Percentiles rank a stretch among this genome's conserved stretches.
phyloP scores from a whole-genome alignment of 73 alveolate genomes.

The Halteria grandinella region DNA sequence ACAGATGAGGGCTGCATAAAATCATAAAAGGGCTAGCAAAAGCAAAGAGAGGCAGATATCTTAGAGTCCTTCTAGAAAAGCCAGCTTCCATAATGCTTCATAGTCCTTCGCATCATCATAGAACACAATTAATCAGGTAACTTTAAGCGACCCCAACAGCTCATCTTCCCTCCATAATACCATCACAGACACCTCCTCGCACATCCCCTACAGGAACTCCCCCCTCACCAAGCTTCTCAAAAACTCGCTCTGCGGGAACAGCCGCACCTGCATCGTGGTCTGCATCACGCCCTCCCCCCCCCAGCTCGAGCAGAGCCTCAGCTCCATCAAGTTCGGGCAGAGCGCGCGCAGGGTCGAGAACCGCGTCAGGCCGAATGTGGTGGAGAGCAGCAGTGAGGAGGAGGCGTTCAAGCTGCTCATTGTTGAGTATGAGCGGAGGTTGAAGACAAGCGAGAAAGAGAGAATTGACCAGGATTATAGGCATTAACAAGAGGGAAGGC shows the following conservation, averaged over 20 bases:
- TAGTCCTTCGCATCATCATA: not conserved
- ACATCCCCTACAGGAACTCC: conserved; percentile 92
- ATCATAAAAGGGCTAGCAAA: no score
- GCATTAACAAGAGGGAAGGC: conserved; percentile 27
- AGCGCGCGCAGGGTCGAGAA: conserved; percentile 55
- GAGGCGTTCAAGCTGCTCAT: conserved; percentile 56
- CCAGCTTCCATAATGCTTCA: not conserved
- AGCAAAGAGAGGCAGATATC: no score
- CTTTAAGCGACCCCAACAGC: no score
- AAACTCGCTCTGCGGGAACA: conserved; percentile 91
- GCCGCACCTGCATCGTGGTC: conserved; percentile 89
- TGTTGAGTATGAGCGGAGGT: conserved; percentile 55
- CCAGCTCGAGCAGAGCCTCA: conserved; percentile 56
- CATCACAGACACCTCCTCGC: no score
- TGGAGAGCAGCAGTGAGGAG: conserved; percentile 23
- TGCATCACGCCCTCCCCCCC: conserved; percentile 85
- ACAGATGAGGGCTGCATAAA: conserved; percentile 68
- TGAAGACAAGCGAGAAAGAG: conserved; percentile 45
- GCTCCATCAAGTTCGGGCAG: conserved; percentile 52
- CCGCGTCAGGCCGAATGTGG: conserved; percentile 26
- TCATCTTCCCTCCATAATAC: no score
- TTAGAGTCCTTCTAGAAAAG: not conserved
- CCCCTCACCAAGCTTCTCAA: conserved; percentile 91
- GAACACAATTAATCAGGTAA: no score
- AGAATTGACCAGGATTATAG: not conserved